Evolutionary conservation across 1,284 basidiomycete species (phyloP).

Genomic region (Phellopilus nigrolimitatus): DNA sequence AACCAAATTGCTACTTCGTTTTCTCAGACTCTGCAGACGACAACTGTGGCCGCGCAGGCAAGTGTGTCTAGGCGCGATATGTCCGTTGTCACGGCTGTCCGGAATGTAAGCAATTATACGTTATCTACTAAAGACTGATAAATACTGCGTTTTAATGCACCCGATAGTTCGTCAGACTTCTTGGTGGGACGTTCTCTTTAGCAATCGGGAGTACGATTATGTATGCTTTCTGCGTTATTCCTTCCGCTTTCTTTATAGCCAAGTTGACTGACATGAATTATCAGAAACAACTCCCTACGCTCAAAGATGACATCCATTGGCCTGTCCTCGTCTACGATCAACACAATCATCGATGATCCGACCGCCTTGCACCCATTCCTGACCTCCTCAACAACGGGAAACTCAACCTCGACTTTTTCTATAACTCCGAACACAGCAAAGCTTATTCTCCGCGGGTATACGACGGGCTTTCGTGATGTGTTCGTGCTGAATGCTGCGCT

Average conservation of each 20-base stretch:
- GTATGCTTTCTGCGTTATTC: neutral
- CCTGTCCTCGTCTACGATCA: conserved; percentile 6
- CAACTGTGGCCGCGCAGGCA: conserved; percentile 19
- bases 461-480: conserved; percentile 29
- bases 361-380: conserved; percentile 2
- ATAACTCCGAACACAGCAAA: neutral
- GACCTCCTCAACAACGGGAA: too few relatives aligned
- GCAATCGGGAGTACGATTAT: conserved; percentile 19
- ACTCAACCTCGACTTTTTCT: neutral
- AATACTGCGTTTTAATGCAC: neutral
- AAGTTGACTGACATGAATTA: neutral
- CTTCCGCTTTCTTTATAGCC: neutral
- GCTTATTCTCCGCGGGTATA: conserved; percentile 28
- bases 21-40: conserved; percentile 17
- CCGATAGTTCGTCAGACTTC: conserved; percentile 12
- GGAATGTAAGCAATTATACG: conserved; percentile 12
- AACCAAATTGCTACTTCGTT: neutral
- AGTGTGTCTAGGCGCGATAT: conserved; percentile 17
- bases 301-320: conserved; percentile 8
- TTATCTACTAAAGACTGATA: too few relatives aligned
- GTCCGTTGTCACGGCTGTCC: conserved; percentile 19
- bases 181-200: conserved; percentile 18
- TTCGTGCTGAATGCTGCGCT: conserved; percentile 26
- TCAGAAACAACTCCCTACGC: conserved; percentile 14
- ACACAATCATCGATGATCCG: conserved; percentile 13